Percentiles rank a stretch among this genome's conserved stretches.
These are phyloP conservation scores for Aspergillus saccharolyticus DNA, from an alignment of 495 filamentous ascomycete species.

Conservation along the genomic window DNA sequence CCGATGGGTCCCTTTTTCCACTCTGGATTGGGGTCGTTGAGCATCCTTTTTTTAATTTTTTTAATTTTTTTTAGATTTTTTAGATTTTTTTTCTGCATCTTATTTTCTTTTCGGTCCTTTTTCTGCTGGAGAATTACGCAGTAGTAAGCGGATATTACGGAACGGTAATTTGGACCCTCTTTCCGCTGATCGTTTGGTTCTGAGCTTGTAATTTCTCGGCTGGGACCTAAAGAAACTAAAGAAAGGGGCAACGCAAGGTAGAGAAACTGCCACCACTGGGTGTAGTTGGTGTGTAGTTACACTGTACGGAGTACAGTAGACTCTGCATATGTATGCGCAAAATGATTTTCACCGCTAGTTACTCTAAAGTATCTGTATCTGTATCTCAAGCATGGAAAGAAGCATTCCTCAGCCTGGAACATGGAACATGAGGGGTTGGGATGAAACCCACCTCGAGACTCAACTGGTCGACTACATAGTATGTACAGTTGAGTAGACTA, in stretches of 20 bases:
- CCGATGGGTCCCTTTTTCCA: background rate
- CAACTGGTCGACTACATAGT: too few species aligned
- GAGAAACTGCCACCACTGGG: too few species aligned
- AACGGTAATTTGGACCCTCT: background rate
- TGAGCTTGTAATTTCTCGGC: background rate
- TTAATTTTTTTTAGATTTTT: conserved; percentile 5
- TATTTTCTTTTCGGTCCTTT: background rate
- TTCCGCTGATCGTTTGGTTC: background rate
- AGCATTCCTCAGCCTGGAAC: background rate
- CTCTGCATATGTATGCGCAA: background rate
- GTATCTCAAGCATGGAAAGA: background rate
- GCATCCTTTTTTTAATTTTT: background rate
- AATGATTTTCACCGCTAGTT: conserved; percentile 2
- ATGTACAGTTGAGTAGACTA: too few species aligned
- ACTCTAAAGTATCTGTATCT: too few species aligned
- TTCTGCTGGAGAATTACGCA: too few species aligned
- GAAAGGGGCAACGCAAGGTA: conserved; percentile 16
- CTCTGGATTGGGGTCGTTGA: background rate
- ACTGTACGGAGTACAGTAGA: too few species aligned
- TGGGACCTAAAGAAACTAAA: background rate
- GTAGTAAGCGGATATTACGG: background rate
- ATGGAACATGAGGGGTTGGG: too few species aligned
- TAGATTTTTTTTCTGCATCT: conserved; percentile 2
- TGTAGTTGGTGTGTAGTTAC: too few species aligned
- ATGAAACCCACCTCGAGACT: too few species aligned